Conservation (phyloP, 495 filamentous ascomycete genomes). For the Sphaerosporella brunnea region DNA sequence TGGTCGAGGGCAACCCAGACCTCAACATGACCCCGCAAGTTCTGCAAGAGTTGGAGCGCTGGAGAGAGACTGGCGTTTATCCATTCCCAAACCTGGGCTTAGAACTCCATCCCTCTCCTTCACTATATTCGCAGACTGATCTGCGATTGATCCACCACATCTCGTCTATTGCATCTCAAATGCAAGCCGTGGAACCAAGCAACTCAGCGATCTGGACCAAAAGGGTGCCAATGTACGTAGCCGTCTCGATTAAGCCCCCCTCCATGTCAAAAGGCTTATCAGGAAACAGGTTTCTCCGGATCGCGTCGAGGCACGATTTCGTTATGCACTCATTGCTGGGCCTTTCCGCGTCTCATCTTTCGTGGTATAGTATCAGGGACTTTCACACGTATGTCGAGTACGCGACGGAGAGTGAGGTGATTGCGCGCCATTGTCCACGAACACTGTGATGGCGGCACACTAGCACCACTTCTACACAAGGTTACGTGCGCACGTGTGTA, state of each 20-base stretch:
- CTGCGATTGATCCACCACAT: conserved; percentile 83
- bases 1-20: conserved; percentile 63
- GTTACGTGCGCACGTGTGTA: no score
- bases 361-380: no score
- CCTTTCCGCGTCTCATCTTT: conserved; percentile 78
- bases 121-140: conserved; percentile 52
- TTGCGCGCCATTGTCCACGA: no score
- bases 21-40: conserved; percentile 38
- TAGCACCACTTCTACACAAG: no score
- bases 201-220: conserved; percentile 81
- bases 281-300: conserved; percentile 56
- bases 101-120: conserved; percentile 45
- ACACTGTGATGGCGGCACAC: no score
- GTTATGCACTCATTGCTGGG: conserved; percentile 86
- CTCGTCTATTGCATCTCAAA: conserved; percentile 63
- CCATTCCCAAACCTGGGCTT: conserved; percentile 71
- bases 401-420: no score
- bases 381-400: no score
- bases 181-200: conserved; percentile 59
- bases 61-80: conserved; percentile 67
- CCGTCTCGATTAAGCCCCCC: conserved; percentile 2
- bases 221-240: conserved; percentile 63
- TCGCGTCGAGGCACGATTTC: conserved; percentile 63
- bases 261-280: conserved; percentile 3
- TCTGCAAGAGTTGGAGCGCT: conserved; percentile 61